Base-by-base conservation (phyloP, 202 grass and related monocot species). In the Carex arenaria region DNA sequence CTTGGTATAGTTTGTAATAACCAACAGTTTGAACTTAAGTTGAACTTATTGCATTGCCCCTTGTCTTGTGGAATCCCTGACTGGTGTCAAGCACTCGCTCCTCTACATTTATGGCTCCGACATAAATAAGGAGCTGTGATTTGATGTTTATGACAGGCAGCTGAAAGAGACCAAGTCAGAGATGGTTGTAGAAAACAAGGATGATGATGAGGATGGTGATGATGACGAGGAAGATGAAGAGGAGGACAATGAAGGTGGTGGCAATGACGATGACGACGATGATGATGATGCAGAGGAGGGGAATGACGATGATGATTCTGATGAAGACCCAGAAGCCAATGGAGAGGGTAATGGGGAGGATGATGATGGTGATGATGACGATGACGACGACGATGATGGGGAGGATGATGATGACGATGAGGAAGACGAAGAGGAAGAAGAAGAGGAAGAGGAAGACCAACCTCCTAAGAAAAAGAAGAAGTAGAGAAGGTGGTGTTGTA, bases 401-500 rank as follows among this genome's bases (percentile, higher is more conserved):
- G 90, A 97, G 0, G 91, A 93, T 0, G 91, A 94, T 0, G 94
- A 94, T 0, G 94, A 94, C 0, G 94, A 93, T 0, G 90, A 93
- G 0, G 89, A 84, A 0, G 94, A 87, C 0, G 93, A 90, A 0
- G 90, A 97, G 0, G 91, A 96, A 0, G 93, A 97, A 0, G 91
- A 91, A 0, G 94, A 97, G 0, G 94, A 94, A 0, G 91, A 94
- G 1, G 91, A 94, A 53, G 94, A 97, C 82, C 94, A 87, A 0
- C 94, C 94, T 26, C 85, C 89, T 53, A 97, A 97, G 90, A 97
- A 97, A 90, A 94, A 91, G 88, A 97, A 97, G 86, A 94, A 89
- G 93, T 84, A 53, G 85, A 71, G 3, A 71, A 4, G 30, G 2
- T n/a, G 20, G n/a, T 54, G n/a, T 10, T 81, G 54, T 81, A 57